Conservation (phyloP, 768 basidiomycete genomes). For the Serendipita sp. region DNA sequence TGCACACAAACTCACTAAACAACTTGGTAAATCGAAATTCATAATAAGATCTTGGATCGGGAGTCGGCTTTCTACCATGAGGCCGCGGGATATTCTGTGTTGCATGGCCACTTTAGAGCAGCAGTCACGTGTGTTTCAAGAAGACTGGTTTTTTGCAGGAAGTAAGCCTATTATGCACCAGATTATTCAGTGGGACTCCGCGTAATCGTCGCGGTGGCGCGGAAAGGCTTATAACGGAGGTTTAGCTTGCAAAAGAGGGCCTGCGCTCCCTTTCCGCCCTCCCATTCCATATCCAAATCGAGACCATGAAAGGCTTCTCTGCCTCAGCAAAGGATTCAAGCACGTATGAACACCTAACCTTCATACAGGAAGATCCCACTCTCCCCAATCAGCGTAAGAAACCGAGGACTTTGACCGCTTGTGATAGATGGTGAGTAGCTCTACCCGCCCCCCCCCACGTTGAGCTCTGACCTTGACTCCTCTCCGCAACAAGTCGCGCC, state of each 20-base stretch:
- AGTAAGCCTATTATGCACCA: neutral
- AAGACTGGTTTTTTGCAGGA: neutral
- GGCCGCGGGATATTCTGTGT: no score
- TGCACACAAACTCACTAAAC: no score
- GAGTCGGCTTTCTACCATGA: no score
- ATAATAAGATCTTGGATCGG: no score
- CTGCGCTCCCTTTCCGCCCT: neutral
- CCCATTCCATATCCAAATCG: neutral
- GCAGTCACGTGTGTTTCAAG: neutral
- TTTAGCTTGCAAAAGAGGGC: no score
- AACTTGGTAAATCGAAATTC: no score
- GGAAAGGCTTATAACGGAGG: neutral
- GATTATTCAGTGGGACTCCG: neutral
- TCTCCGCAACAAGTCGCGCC: neutral
- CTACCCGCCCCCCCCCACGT: neutral
- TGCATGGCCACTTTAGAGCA: no score
- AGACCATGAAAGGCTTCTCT: neutral
- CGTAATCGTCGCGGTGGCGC: neutral
- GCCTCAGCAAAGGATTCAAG: neutral
- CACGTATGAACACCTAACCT: neutral
- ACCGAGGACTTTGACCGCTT: neutral
- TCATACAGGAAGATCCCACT: constrained; percentile 1
- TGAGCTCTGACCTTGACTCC: neutral
- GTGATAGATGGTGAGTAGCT: constrained; percentile 1
- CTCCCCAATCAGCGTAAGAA: neutral